A percentile compares a stretch with the other conserved stretches of the same genome.
phyloP scores from a whole-genome alignment of 1,284 basidiomycete species.

The Phaffia rhodozyma region DNA sequence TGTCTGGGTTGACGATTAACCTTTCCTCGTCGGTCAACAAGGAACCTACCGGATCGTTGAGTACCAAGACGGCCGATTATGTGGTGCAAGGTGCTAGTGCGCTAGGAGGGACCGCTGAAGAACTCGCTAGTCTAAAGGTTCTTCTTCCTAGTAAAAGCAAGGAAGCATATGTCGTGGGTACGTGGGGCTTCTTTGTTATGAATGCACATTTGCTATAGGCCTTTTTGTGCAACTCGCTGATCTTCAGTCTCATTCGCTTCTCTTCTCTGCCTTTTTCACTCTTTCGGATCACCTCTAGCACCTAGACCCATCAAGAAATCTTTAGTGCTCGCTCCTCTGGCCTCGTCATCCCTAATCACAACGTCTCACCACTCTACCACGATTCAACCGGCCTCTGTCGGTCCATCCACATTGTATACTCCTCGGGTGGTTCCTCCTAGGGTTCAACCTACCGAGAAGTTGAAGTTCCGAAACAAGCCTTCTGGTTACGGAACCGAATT shows the following conservation, averaged over 20 bases:
- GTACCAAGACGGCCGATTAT: constrained; percentile 10
- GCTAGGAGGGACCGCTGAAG: constrained; percentile 4
- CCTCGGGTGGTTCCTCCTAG: constrained; percentile 11
- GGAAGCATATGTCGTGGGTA: constrained; percentile 6
- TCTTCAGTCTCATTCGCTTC: neutral
- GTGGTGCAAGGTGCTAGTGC: neutral
- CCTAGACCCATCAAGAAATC: constrained; percentile 2
- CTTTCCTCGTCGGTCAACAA: neutral
- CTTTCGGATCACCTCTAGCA: constrained; percentile 1
- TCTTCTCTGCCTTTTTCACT: constrained; percentile 8
- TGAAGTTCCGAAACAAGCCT: constrained; percentile 16
- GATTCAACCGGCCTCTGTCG: neutral
- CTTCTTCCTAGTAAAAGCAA: constrained; percentile 7
- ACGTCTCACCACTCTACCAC: constrained; percentile 21
- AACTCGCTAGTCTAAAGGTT: constrained; percentile 4
- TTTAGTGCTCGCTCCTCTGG: neutral
- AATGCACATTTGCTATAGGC: too few species aligned
- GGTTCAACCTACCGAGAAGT: constrained; percentile 11
- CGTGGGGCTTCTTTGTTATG: neutral
- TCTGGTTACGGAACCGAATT: constrained; percentile 4
- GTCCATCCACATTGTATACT: constrained; percentile 2
- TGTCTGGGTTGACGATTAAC: neutral
- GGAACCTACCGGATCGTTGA: constrained; percentile 7
- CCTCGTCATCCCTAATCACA: constrained; percentile 20
- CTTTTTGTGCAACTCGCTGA: too few species aligned